Base-by-base conservation (phyloP, 495 filamentous ascomycete species). In the Penicillium waksmanii region DNA sequence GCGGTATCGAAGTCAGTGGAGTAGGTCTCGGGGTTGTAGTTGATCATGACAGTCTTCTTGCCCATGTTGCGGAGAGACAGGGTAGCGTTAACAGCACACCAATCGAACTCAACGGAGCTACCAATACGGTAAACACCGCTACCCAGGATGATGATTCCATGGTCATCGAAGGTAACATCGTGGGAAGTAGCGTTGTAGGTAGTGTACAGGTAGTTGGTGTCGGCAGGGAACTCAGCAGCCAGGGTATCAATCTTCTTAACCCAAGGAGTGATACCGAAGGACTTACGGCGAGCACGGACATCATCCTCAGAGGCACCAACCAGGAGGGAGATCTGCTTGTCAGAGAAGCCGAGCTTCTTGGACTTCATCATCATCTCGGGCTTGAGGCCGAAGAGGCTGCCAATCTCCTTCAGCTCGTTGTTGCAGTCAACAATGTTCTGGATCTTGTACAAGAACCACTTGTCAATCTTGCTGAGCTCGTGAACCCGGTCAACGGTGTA, bases 231-330 rank as follows among this genome's bases (percentile, higher is more conserved):
- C 74, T 98, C 94, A 33, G 94, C 94, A 65, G 94, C 94, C 56
- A 98, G 85, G 46, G 94, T 97, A 71, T 98, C 93, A 63, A 97
- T 97, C 81, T 92, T 96, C 87, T 98, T 98, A 18, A 98, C 94
- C 80, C 90, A 98, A 5, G 94, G 86, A 21, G 73, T 78, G 75
- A 98, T 89, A 51, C 90, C 92, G 70, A 96, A 96, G 67, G 88
- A 84, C 80, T 90, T 87, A 66, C 94, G 82, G 64, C 88, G 83
- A 50, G 91, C 91, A 51, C 94, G 91, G 56, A 97, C 93, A 61
- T 93, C 87, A 69, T 96, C 90, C 77, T 98, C 94, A 43, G 87
- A 87, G 67, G 89, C 87, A 55, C 87, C 86, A 56, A 97, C 90
- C n/a, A 89, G 87, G 48, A 84, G 82, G 27, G 92, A 91, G 69